Base-by-base conservation (phyloP, 208 protist genomes). In the Leishmania major region DNA sequence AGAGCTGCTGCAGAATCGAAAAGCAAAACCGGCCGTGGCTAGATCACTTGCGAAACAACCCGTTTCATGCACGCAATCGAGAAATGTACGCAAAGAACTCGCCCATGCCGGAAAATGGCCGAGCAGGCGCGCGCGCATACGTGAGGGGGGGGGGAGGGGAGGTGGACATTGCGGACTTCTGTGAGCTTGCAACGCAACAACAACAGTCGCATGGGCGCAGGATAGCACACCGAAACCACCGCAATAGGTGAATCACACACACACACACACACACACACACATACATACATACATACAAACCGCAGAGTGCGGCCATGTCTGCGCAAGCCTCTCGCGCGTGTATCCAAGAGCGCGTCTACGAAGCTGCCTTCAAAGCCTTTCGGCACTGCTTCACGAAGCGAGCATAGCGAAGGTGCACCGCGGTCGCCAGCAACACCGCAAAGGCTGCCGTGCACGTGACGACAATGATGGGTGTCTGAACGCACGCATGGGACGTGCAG, bases 331-430 rank as follows among this genome's bases (percentile, higher is more conserved):
- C 45, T 51, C 25, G 40, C 45, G 70, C 28, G 8, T 74, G 45
- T 55, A 45, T n/a, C 22, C 40, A 2, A 53, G 31, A 35, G 13
- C 40, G 35, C 75, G 22, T 31, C 57, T 69, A 69, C 40, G 31
- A 35, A 47, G 53, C 25, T 15, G 40, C 11, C 35, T 74, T 80
- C 59, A 51, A 71, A 28, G 75, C 43, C 49, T 67, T 80, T 79
- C 80, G 80, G 80, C 80, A 83, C 59, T 55, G 45, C 19, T 53
- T 19, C 28, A 93, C 83, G 59, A 91, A 93, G 73, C 90, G 85
- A 47, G 60, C 75, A 80, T 94, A 94, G 71, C 90, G 90, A 60
- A 92, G 62, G 78, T 94, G 90, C n/a, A 92, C 84, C 51, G 88
- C 86, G 60, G 86, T 82, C 2, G 82, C 72, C 47, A 82, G 67